phyloP scores from a whole-genome alignment of 2,329 filamentous ascomycete species.

The Dactylonectria macrodidyma region DNA sequence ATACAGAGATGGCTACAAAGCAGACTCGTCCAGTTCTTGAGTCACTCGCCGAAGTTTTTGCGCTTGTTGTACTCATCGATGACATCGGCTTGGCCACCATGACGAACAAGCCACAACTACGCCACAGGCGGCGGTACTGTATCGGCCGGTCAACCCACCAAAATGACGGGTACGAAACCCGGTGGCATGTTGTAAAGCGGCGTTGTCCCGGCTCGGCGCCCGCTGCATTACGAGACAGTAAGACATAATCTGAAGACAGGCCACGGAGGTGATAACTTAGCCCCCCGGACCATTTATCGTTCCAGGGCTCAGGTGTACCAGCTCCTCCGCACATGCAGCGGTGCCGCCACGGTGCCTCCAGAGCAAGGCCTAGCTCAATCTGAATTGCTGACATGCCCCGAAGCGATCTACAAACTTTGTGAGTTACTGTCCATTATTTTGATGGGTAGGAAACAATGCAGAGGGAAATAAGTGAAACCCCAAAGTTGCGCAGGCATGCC shows the following conservation, averaged over 20 bases:
- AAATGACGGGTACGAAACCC: conserved; percentile 11
- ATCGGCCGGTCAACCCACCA: conserved; percentile 1
- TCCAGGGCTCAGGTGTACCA: neutral
- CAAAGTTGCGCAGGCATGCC: conserved; percentile 8
- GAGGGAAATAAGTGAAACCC: conserved; percentile 10
- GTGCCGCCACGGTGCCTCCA: neutral
- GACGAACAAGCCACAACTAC: neutral
- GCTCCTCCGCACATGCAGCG: neutral
- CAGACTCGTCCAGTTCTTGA: neutral
- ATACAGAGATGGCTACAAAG: neutral
- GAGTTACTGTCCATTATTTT: neutral
- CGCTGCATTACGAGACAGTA: conserved; percentile 20
- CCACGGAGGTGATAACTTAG: conserved; percentile 9
- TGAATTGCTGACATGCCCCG: neutral
- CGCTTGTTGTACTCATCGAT: neutral
- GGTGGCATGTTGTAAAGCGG: conserved; percentile 19
- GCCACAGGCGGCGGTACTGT: neutral
- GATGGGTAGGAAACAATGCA: neutral
- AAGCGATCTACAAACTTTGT: neutral
- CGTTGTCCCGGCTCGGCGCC: conserved; percentile 11
- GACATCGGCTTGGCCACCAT: neutral
- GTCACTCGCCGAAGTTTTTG: conserved; percentile 18
- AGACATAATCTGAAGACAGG: conserved; percentile 25
- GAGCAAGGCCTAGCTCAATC: neutral
- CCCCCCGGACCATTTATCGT: conserved; percentile 7